These are phyloP conservation scores for Magnolia changhungtana DNA, from an alignment of 164 flowering plant species.

Conservation along the genomic window DNA sequence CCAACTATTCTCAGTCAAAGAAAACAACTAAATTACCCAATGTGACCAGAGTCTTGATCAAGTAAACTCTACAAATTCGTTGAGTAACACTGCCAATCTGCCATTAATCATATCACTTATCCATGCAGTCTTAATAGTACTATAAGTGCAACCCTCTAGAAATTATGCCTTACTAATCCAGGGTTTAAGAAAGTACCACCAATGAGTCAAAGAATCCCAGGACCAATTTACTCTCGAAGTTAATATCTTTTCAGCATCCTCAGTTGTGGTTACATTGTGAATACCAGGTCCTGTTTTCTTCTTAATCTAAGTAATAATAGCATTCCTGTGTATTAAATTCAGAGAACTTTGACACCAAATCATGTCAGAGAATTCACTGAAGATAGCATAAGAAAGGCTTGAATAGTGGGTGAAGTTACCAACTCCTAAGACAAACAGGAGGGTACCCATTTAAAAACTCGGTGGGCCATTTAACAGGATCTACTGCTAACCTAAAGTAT, in stretches of 20 bases:
- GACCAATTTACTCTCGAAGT: slow-evolving; percentile 61
- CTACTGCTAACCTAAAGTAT: too few relatives aligned
- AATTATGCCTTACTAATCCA: not conserved
- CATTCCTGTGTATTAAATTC: slow-evolving; percentile 46
- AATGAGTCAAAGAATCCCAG: slow-evolving; percentile 77
- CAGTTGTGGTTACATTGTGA: slow-evolving; percentile 56
- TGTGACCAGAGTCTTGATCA: not conserved
- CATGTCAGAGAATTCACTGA: too few relatives aligned
- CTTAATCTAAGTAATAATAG: slow-evolving; percentile 85
- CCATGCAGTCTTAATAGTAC: too few relatives aligned
- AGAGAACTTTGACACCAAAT: too few relatives aligned
- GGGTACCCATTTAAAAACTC: too few relatives aligned
- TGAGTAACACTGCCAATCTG: too few relatives aligned
- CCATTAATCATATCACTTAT: too few relatives aligned
- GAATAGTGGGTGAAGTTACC: too few relatives aligned
- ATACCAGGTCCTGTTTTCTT: slow-evolving; percentile 89
- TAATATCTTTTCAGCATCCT: slow-evolving; percentile 71
- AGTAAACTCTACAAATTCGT: not conserved
- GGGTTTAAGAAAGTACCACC: slow-evolving; percentile 51
- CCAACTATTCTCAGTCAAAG: too few relatives aligned
- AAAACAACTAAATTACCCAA: not conserved
- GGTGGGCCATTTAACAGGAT: too few relatives aligned
- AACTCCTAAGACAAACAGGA: too few relatives aligned
- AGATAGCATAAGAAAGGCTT: too few relatives aligned
- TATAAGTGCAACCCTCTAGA: not conserved